Percentiles rank a stretch among this genome's conserved stretches.
phyloP scores from a whole-genome alignment of 768 basidiomycete genomes.

The Podaxis sp. region DNA sequence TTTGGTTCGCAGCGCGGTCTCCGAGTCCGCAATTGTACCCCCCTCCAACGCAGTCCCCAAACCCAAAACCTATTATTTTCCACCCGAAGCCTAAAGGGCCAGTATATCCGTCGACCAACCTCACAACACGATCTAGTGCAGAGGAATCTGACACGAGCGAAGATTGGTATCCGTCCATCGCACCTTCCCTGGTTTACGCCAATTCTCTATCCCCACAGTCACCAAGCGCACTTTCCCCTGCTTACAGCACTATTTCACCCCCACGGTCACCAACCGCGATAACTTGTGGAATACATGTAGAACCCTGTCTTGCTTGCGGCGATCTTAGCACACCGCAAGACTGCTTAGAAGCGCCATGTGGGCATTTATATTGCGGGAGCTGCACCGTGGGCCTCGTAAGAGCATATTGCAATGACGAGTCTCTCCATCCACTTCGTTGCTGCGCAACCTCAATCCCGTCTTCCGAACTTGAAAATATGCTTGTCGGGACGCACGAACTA shows the following conservation, averaged over 20 bases:
- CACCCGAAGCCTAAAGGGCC: too few species aligned
- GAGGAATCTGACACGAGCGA: too few species aligned
- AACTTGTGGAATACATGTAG: background rate
- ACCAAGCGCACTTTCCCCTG: background rate
- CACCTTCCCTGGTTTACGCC: background rate
- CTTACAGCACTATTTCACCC: background rate
- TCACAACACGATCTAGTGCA: too few species aligned
- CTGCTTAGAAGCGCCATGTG: background rate
- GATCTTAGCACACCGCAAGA: background rate
- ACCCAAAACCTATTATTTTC: too few species aligned
- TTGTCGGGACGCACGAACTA: background rate
- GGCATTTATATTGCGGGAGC: conserved; percentile 1
- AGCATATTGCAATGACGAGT: conserved; percentile 12
- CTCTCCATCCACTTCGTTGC: conserved; percentile 10
- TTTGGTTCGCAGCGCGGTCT: background rate
- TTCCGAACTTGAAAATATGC: background rate
- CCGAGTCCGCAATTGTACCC: background rate
- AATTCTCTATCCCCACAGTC: background rate
- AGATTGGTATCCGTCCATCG: too few species aligned
- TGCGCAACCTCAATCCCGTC: conserved; percentile 9
- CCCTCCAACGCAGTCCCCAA: background rate
- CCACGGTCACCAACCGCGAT: background rate
- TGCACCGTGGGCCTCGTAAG: conserved; percentile 9
- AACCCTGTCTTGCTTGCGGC: background rate
- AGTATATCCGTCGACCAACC: too few species aligned